Evolutionary conservation across 2,329 filamentous ascomycete genomes (phyloP).

Genomic region (Trichoderma hamatum): DNA sequence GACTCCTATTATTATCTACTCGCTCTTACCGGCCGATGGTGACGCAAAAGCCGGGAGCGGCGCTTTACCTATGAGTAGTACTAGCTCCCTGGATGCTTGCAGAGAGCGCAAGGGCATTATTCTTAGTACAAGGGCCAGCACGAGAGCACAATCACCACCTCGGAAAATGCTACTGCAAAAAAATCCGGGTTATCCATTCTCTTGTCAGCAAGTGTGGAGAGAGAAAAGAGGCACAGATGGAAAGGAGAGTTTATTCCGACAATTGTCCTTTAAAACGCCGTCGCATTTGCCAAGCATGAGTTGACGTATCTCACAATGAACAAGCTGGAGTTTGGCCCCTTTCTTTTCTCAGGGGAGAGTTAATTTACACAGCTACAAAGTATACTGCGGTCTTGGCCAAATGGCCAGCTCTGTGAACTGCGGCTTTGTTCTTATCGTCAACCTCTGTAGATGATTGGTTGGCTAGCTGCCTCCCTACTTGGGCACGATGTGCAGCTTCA

Average conservation of each 20-base stretch:
- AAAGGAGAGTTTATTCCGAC: slow-evolving; percentile 1
- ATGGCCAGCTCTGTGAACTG: neutral
- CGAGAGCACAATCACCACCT: slow-evolving; percentile 8
- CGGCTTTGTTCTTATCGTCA: slow-evolving; percentile 15
- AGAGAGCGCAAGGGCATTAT: slow-evolving; percentile 11
- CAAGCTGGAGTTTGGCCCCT: neutral
- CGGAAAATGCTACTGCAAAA: slow-evolving; percentile 1
- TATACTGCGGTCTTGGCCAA: neutral
- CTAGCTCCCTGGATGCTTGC: slow-evolving; percentile 16
- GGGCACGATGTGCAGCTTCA: slow-evolving; percentile 7
- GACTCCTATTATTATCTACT: neutral
- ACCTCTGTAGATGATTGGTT: slow-evolving; percentile 11
- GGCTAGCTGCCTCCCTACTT: neutral
- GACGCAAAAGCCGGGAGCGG: slow-evolving; percentile 11
- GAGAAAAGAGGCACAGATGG: neutral
- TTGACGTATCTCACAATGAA: neutral
- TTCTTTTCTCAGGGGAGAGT: neutral
- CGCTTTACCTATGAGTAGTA: neutral
- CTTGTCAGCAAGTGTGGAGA: slow-evolving; percentile 21
- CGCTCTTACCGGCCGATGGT: neutral
- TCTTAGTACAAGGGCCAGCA: slow-evolving; percentile 8
- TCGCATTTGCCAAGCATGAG: neutral
- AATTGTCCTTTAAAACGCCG: neutral
- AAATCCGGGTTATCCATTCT: neutral
- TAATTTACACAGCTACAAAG: slow-evolving; percentile 5